phyloP scores from a whole-genome alignment of 192 early-diverging fungal species.

The Coemansia sp. region DNA sequence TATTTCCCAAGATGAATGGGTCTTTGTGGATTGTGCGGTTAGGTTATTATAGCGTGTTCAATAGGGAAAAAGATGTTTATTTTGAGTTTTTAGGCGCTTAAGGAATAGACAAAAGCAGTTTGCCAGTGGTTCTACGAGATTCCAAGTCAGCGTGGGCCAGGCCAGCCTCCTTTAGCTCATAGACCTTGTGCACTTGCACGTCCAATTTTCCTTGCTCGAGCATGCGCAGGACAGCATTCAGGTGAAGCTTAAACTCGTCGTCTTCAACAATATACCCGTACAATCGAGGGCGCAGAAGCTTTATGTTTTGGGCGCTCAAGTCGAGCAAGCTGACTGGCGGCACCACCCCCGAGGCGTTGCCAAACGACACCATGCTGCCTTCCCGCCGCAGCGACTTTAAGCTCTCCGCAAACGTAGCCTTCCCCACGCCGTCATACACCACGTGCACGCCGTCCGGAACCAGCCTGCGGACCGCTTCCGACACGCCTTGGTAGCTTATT shows the following conservation, averaged over 20 bases:
- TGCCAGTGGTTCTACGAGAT: conserved; percentile 68
- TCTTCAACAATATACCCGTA: conserved; percentile 67
- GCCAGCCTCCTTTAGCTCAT: conserved; percentile 69
- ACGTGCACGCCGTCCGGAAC: conserved; percentile 74
- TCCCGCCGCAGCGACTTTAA: conserved; percentile 61
- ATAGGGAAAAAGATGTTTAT: too few species aligned
- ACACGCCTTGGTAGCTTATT: conserved; percentile 71
- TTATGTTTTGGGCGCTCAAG: conserved; percentile 69
- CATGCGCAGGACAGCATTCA: conserved; percentile 61
- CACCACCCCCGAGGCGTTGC: conserved; percentile 81
- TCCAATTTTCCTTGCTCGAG: conserved; percentile 61
- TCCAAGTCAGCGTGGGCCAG: conserved; percentile 79
- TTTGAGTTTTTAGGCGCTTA: too few species aligned
- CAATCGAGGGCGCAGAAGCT: conserved; percentile 70
- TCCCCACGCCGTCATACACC: conserved; percentile 92
- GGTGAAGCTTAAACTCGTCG: conserved; percentile 65
- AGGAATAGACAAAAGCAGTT: conserved; percentile 57
- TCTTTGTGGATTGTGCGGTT: too few species aligned
- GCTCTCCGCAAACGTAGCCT: conserved; percentile 74
- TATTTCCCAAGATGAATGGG: too few species aligned
- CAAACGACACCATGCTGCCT: conserved; percentile 80
- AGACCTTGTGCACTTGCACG: conserved; percentile 70
- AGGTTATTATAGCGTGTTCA: too few species aligned
- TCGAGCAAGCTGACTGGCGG: conserved; percentile 59
- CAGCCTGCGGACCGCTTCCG: conserved; percentile 67